phyloP scores from a whole-genome alignment of 1,139 yeast species.

The Protomyces pachydermus region DNA sequence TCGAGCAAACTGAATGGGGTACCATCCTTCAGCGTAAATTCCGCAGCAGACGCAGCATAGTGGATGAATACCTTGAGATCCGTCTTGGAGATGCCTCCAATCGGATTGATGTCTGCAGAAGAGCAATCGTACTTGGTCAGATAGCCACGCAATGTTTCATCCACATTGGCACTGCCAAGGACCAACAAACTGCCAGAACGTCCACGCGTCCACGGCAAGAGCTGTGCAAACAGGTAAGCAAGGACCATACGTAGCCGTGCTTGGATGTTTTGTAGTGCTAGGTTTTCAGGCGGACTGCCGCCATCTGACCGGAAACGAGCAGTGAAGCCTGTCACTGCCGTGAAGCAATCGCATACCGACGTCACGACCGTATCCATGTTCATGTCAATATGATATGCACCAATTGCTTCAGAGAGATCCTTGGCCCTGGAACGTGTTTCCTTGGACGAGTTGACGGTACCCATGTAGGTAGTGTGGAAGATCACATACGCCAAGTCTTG shows the following conservation, averaged over 20 bases:
- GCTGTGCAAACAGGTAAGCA: conserved; percentile 86
- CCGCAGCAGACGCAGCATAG: conserved; percentile 49
- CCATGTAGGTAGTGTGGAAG: conserved; percentile 92
- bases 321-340: conserved; percentile 79
- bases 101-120: conserved; percentile 93
- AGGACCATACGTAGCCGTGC: conserved; percentile 93
- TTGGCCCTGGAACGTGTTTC: conserved; percentile 87
- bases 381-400: conserved; percentile 84
- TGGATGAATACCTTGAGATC: conserved; percentile 80
- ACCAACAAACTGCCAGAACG: conserved; percentile 76
- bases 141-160: conserved; percentile 82
- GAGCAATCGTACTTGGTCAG: conserved; percentile 95
- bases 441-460: conserved; percentile 80
- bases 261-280: conserved; percentile 92
- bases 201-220: conserved; percentile 89
- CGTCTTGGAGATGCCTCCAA: conserved; percentile 93
- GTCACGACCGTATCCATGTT: conserved; percentile 82
- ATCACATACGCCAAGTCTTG: conserved; percentile 50
- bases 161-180: conserved; percentile 95
- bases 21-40: conserved; percentile 41
- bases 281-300: conserved; percentile 82
- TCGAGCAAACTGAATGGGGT: conserved; percentile 72
- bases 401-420: conserved; percentile 65
- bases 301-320: conserved; percentile 91
- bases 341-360: conserved; percentile 70